Conservation (phyloP, 2,329 filamentous ascomycete genomes). For the Magnaporthiopsis rhizophila region DNA sequence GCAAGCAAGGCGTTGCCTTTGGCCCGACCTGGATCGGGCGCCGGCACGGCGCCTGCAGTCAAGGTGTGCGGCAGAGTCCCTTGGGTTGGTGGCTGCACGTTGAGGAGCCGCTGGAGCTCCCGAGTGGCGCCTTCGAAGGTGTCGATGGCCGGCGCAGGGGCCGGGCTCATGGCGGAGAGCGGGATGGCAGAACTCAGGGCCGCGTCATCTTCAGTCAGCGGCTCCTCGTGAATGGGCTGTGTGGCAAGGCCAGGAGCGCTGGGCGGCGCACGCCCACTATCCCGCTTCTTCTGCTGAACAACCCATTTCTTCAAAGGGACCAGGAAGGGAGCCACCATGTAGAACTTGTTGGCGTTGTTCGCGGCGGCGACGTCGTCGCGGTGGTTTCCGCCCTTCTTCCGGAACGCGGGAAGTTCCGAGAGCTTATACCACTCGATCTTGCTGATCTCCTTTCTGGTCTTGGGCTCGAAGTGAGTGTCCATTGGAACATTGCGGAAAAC, state of each 20-base stretch:
- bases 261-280: conserved; percentile 37
- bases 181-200: conserved; percentile 10
- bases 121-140: conserved; percentile 42
- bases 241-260: conserved; percentile 32
- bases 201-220: conserved; percentile 53
- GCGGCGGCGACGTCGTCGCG: conserved; percentile 49
- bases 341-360: conserved; percentile 77
- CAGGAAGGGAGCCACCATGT: conserved; percentile 95
- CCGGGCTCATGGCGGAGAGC: neutral
- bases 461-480: conserved; percentile 80
- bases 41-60: conserved; percentile 15
- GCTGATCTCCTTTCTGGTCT: conserved; percentile 94
- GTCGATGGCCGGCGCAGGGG: conserved; percentile 29
- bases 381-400: conserved; percentile 54
- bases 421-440: conserved; percentile 94
- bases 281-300: conserved; percentile 69
- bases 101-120: conserved; percentile 47
- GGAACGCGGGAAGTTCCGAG: conserved; percentile 75
- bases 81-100: conserved; percentile 45
- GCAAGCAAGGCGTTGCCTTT: conserved; percentile 46
- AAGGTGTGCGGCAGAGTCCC: conserved; percentile 29
- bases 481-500: conserved; percentile 84
- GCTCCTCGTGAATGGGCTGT: conserved; percentile 44
- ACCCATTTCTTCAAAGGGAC: conserved; percentile 86
- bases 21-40: conserved; percentile 21